Conservation (phyloP, 1,284 basidiomycete species). For the Malassezia obtusa region DNA sequence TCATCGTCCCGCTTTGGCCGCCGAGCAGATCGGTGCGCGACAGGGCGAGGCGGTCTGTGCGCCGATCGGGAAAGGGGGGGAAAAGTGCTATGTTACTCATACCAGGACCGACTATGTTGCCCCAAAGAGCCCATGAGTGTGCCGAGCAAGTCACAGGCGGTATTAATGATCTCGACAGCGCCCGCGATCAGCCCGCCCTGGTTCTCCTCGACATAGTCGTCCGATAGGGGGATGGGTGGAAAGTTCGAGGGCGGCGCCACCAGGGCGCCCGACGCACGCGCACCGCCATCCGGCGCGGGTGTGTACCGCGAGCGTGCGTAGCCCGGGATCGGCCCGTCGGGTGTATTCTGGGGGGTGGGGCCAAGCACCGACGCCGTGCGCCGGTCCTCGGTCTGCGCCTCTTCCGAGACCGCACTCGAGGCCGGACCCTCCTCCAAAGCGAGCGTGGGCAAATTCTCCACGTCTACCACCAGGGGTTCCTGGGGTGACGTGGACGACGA, state of each 20-base stretch:
- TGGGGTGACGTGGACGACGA: not conserved
- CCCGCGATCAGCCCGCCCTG: slow-evolving; percentile 38
- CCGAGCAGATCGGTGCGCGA: not conserved
- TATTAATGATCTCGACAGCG: slow-evolving; percentile 45
- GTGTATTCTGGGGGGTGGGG: slow-evolving; percentile 44
- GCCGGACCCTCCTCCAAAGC: slow-evolving; percentile 9
- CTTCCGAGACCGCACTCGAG: slow-evolving; percentile 15
- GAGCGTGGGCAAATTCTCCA: slow-evolving; percentile 31
- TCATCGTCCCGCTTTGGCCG: not conserved
- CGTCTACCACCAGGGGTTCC: slow-evolving; percentile 29
- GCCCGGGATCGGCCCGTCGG: slow-evolving; percentile 14
- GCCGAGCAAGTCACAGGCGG: slow-evolving; percentile 41
- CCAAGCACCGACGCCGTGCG: slow-evolving; percentile 16
- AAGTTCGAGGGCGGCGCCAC: slow-evolving; percentile 32
- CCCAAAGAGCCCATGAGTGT: slow-evolving; percentile 22
- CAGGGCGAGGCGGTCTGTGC: no score
- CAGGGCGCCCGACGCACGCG: slow-evolving; percentile 34
- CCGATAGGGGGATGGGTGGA: slow-evolving; percentile 38
- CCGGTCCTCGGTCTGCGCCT: not conserved
- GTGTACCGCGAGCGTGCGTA: slow-evolving; percentile 5
- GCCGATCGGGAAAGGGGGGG: no score
- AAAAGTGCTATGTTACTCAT: not conserved
- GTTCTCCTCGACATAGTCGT: slow-evolving; percentile 46
- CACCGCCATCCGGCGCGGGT: slow-evolving; percentile 1
- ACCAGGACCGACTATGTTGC: slow-evolving; percentile 2